Evolutionary conservation across 2,329 filamentous ascomycete genomes (phyloP).

Genomic region (Sporothrix variecibatus): DNA sequence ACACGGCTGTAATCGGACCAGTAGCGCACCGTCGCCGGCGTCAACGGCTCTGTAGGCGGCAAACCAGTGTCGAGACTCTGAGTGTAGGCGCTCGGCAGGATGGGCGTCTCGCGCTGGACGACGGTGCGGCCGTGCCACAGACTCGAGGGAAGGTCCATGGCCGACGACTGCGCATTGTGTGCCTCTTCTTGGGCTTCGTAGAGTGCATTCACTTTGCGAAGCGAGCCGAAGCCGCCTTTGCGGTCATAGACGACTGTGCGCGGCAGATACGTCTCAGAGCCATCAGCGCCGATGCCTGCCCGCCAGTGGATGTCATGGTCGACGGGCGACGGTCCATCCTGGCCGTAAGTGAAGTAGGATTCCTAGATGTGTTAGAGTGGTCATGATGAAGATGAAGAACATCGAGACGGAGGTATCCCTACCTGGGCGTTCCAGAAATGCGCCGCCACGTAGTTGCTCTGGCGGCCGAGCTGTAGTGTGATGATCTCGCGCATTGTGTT

Average conservation of each 20-base stretch:
- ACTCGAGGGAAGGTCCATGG: constrained; percentile 23
- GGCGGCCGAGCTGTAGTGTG: constrained; percentile 88
- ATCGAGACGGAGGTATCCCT: background rate
- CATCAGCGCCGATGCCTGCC: constrained; percentile 77
- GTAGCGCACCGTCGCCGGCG: constrained; percentile 74
- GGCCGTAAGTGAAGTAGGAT: constrained; percentile 91
- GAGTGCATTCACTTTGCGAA: constrained; percentile 84
- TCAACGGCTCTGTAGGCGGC: constrained; percentile 60
- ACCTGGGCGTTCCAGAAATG: constrained; percentile 98
- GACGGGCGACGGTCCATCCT: constrained; percentile 65
- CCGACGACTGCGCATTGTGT: constrained; percentile 11
- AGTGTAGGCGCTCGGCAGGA: constrained; percentile 75
- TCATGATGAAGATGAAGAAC: background rate
- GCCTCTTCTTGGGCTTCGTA: constrained; percentile 61
- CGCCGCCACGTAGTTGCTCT: constrained; percentile 88
- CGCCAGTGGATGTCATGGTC: constrained; percentile 90
- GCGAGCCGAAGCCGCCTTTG: constrained; percentile 87
- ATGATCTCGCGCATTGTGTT: constrained; percentile 85
- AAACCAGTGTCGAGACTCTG: constrained; percentile 73
- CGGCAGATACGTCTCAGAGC: constrained; percentile 88
- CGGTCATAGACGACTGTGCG: constrained; percentile 92
- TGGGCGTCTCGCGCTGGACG: constrained; percentile 67
- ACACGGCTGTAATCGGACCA: constrained; percentile 95
- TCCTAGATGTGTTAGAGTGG: constrained; percentile 60
- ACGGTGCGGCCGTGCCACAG: constrained; percentile 61